Evolutionary conservation across 176 grass and related monocot genomes (phyloP).

Genomic region (Avena eriantha): DNA sequence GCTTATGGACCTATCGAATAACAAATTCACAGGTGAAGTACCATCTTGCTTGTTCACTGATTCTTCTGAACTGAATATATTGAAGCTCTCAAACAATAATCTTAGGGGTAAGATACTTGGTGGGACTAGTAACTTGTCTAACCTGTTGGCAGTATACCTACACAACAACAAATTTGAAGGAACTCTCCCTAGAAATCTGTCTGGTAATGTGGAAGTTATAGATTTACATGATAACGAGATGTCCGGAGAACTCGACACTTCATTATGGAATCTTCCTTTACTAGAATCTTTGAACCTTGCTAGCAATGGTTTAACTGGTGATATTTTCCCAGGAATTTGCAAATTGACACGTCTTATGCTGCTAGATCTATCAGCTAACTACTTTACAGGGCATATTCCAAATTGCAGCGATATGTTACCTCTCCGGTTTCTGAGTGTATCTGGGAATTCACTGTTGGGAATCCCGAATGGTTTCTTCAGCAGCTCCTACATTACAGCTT

Average conservation of each 20-base stretch:
- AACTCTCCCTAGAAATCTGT: not conserved
- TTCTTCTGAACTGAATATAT: not conserved
- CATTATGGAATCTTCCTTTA: conserved; percentile 1
- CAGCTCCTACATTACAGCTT: not conserved
- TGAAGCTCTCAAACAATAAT: conserved; percentile 43
- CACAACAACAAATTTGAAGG: conserved; percentile 32
- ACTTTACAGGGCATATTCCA: conserved; percentile 26
- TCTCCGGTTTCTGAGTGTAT: not conserved
- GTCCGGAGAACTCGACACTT: not conserved
- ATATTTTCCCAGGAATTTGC: conserved; percentile 26
- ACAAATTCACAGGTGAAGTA: conserved; percentile 39
- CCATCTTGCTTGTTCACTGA: conserved; percentile 33
- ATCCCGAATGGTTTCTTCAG: not conserved
- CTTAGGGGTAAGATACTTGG: conserved; percentile 21
- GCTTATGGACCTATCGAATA: conserved; percentile 40
- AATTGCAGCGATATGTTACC: not conserved
- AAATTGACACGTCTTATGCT: not conserved
- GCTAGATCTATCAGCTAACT: conserved; percentile 44
- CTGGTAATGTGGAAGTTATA: not conserved
- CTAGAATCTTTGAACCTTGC: conserved; percentile 9
- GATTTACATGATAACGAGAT: conserved; percentile 39
- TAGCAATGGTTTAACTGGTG: conserved; percentile 30
- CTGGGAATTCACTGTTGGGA: conserved; percentile 24
- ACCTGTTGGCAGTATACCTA: not conserved
- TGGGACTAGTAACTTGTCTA: not conserved